Evolutionary conservation across 176 grass and related monocot species (phyloP).

Genomic region (Eleusine indica): DNA sequence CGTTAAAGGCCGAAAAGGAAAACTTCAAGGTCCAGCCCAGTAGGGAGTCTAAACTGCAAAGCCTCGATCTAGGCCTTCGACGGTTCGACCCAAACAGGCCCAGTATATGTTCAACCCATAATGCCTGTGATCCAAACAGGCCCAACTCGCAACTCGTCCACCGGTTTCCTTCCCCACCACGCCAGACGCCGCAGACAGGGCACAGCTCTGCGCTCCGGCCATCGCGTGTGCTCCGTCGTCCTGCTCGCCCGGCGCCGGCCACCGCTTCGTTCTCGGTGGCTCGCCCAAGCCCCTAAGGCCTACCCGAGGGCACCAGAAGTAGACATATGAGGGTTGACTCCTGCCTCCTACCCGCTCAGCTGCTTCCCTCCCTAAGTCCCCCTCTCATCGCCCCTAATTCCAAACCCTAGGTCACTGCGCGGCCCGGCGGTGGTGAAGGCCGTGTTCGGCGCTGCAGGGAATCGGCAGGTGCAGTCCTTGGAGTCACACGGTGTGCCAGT

Average conservation of each 20-base stretch:
- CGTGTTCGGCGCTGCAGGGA: background rate
- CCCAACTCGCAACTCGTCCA: background rate
- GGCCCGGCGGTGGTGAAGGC: background rate
- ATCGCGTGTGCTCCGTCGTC: background rate
- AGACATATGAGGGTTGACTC: background rate
- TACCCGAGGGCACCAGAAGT: background rate
- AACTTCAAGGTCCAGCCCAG: too few species aligned
- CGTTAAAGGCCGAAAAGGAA: too few species aligned
- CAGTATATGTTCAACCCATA: background rate
- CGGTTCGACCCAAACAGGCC: background rate
- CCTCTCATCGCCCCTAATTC: background rate
- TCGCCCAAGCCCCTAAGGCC: background rate
- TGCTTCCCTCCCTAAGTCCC: background rate
- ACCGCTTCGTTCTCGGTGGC: background rate
- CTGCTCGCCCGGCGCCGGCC: background rate
- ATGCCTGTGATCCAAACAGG: background rate
- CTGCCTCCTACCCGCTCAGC: background rate
- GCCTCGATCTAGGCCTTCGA: too few species aligned
- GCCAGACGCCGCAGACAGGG: background rate
- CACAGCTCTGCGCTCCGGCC: background rate
- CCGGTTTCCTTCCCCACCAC: background rate
- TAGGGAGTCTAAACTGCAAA: background rate
- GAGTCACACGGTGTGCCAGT: background rate
- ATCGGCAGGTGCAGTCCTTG: too few species aligned
- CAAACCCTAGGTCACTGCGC: conserved; percentile 10